Evolutionary conservation across 352 stramenopile species (phyloP).

Genomic region (Thalassiosira sp.): DNA sequence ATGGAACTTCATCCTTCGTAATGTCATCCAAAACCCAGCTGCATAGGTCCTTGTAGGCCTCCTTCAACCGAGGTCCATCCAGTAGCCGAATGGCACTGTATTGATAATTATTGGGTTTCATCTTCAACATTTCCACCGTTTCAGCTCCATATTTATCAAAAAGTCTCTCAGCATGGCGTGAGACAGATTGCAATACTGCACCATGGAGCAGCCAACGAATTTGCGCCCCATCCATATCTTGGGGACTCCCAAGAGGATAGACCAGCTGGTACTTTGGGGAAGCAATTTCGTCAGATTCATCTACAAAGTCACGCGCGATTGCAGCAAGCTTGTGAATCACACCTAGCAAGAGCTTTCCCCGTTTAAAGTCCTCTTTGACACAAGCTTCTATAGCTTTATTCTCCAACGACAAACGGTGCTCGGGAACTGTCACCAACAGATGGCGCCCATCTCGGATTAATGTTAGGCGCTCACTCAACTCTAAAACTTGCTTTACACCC

Average conservation of each 20-base stretch:
- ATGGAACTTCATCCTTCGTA: neutral
- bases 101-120: neutral
- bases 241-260: constrained; percentile 7
- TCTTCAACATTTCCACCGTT: neutral
- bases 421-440: constrained; percentile 13
- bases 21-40: neutral
- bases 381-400: constrained; percentile 12
- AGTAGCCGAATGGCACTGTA: neutral
- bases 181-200: constrained; percentile 11
- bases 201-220: neutral
- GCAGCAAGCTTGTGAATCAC: neutral
- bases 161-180: neutral
- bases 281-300: constrained; percentile 15
- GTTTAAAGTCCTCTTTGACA: neutral
- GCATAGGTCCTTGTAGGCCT: neutral
- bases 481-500: neutral
- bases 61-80: neutral
- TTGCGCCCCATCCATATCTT: constrained; percentile 15
- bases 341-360: neutral
- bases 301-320: neutral
- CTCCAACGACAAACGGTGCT: constrained; percentile 18
- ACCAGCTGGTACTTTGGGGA: constrained; percentile 16
- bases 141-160: neutral
- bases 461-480: neutral
- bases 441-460: neutral